Base-by-base conservation (phyloP, 208 protist genomes). In the Leishmania tarentolae region DNA sequence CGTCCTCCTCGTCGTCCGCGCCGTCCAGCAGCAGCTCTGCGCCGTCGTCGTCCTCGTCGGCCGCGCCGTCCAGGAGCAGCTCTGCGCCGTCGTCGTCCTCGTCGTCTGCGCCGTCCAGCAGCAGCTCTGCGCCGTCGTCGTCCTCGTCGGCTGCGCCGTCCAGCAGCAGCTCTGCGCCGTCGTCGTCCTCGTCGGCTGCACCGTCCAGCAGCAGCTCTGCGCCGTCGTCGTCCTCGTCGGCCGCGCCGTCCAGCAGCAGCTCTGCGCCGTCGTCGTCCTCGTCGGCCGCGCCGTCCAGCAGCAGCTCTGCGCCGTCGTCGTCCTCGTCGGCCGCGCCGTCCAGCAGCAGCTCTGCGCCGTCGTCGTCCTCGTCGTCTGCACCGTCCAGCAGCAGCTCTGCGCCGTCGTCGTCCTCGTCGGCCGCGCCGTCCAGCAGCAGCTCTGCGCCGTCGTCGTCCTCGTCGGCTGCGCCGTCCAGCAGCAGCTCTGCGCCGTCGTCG, bases 21-120 rank as follows among this genome's bases (percentile, higher is more conserved):
- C 65, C 65, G 28, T 44, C 65, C 65, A 70, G 65, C 65, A 70
- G 65, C 65, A 70, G 65, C 65, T 70, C 65, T 15, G 65, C 65
- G 15, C 65, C n/a, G n/a, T 46, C 65, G 65, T 46, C 65, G 31
- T 70, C 65, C 35, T 70, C 65, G 37, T 70, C 65, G 28, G 42
- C 65, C 11, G 28, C 31, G 3, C 65, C 65, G 65, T 70, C 31
- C 65, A 70, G 65, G 37, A 70, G 65, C 65, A 70, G 65, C 65
- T 70, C 65, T 15, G 31, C 31, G 15, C 65, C 65, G 65, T 70
- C 65, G 65, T 70, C 65, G 61, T 63, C 57, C 24, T 63, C 57
- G 57, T 63, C 57, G 28, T 63, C 57, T 63, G 57, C 57, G 57
- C 57, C 57, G 57, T 66, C 31, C 59, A 66, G 59, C 59, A 66